Conservation (phyloP, 495 filamentous ascomycete genomes). For the Penicillium bovifimosum region DNA sequence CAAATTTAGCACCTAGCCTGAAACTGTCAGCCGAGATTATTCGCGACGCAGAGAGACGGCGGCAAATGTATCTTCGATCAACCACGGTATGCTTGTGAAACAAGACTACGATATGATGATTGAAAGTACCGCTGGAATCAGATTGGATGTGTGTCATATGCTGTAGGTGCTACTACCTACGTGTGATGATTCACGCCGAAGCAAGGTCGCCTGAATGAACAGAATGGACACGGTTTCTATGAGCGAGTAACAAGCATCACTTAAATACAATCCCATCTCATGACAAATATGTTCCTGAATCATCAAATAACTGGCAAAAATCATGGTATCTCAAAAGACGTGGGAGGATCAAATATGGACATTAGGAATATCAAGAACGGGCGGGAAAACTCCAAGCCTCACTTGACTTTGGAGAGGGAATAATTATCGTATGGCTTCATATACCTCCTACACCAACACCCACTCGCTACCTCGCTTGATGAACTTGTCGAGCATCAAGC, state of each 20-base stretch:
- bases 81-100: constrained; percentile 8
- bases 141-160: background rate
- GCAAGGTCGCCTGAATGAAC: background rate
- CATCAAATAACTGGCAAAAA: constrained; percentile 19
- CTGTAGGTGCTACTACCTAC: background rate
- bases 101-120: background rate
- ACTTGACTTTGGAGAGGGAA: background rate
- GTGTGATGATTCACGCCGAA: background rate
- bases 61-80: constrained; percentile 39
- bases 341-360: constrained; percentile 19
- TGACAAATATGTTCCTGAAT: constrained; percentile 28
- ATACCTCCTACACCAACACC: constrained; percentile 55
- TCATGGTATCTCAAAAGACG: constrained; percentile 36
- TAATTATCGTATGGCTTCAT: constrained; percentile 9
- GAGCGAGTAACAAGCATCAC: constrained; percentile 4
- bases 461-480: constrained; percentile 94
- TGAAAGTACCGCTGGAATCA: background rate
- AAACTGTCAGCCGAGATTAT: constrained; percentile 70
- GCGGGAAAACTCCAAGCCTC: background rate
- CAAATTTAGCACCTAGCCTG: constrained; percentile 69
- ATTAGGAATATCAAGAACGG: constrained; percentile 18
- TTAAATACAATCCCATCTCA: constrained; percentile 18
- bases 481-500: constrained; percentile 89
- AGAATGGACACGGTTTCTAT: constrained; percentile 3
- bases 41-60: constrained; percentile 66